Base-by-base conservation (phyloP, 2,329 filamentous ascomycete genomes). In the Trichoderma sp. region DNA sequence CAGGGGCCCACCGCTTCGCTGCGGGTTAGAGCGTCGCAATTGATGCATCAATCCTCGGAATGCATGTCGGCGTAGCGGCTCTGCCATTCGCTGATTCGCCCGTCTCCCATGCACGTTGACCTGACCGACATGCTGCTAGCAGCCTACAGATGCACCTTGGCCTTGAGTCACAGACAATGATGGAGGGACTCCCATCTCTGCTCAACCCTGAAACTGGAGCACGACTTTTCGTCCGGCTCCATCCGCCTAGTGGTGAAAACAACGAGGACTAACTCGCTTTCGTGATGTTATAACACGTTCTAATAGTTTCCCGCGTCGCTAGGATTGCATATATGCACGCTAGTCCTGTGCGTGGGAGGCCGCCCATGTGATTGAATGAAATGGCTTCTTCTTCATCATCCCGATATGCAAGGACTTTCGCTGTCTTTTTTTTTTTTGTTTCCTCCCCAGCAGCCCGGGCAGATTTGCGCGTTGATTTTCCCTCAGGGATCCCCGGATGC, bases 71-170 rank as follows among this genome's bases (percentile, higher is more conserved):
- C 56, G 52, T 30, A 51, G 32, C 59, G 43, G 66, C 32, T 26
- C 54, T 49, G 32, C 46, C 34, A 65, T 65, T 66, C 43, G 69
- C 51, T 63, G 65, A 68, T 65, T 65, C 64, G 64, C 39, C 54
- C 64, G 46, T 51, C 37, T n/a, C 24, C 10, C 39, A 58, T 70
- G 69, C 69, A 59, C 32, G 30, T 70, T 59, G n/a, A 70, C 55
- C 55, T 68, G 65, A 68, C 68, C 65, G 68, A 68, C 65, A 63
- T 68, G 68, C 58, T 61, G 64, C 68, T 68, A 68, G 56, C 34
- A 28, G 49, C 34, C 59, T 61, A 68, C 46, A 55, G 65, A 52
- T 43, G 65, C 49, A 18, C 10, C 59, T 69, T 68, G 68, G 68
- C 14, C 59, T 69, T 68, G 68, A 69, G 68, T 69, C 68, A 69